phyloP scores from a whole-genome alignment of 2,329 filamentous ascomycete species.

The Torrubiella hemipterigena region DNA sequence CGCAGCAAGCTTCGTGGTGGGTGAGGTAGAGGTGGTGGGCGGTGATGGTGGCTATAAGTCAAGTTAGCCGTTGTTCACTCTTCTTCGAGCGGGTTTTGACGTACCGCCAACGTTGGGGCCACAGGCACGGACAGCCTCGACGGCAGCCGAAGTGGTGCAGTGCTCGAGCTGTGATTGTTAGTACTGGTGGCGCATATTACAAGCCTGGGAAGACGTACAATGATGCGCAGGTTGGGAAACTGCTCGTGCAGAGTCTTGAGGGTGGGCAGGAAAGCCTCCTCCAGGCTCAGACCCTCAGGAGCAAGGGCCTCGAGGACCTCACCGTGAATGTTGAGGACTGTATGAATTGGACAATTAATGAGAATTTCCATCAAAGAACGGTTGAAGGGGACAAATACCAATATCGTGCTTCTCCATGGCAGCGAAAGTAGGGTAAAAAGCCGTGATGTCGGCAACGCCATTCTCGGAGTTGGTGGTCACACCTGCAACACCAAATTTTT shows the following conservation, averaged over 20 bases:
- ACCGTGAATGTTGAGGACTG: slow-evolving; percentile 83
- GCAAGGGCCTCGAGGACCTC: slow-evolving; percentile 50
- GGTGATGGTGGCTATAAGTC: slow-evolving; percentile 60
- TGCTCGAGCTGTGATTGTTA: slow-evolving; percentile 52
- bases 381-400: slow-evolving; percentile 5
- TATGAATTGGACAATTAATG: too few species aligned
- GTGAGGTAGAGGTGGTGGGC: slow-evolving; percentile 77
- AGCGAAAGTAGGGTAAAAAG: slow-evolving; percentile 70
- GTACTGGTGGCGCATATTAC: background rate
- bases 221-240: slow-evolving; percentile 61
- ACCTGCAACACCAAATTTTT: slow-evolving; percentile 26
- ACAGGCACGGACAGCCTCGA: slow-evolving; percentile 66
- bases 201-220: slow-evolving; percentile 19
- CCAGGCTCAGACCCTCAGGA: slow-evolving; percentile 31
- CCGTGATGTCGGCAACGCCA: slow-evolving; percentile 57
- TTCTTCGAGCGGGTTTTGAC: slow-evolving; percentile 2
- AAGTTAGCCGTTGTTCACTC: background rate
- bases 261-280: slow-evolving; percentile 63
- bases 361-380: background rate
- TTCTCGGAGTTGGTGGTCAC: slow-evolving; percentile 56
- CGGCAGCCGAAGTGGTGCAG: slow-evolving; percentile 72
- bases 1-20: slow-evolving; percentile 56
- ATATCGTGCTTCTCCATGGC: slow-evolving; percentile 78
- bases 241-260: slow-evolving; percentile 58
- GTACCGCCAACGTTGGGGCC: slow-evolving; percentile 59